Conservation (phyloP, 2,329 filamentous ascomycete species). For the Xylariaceae sp. region DNA sequence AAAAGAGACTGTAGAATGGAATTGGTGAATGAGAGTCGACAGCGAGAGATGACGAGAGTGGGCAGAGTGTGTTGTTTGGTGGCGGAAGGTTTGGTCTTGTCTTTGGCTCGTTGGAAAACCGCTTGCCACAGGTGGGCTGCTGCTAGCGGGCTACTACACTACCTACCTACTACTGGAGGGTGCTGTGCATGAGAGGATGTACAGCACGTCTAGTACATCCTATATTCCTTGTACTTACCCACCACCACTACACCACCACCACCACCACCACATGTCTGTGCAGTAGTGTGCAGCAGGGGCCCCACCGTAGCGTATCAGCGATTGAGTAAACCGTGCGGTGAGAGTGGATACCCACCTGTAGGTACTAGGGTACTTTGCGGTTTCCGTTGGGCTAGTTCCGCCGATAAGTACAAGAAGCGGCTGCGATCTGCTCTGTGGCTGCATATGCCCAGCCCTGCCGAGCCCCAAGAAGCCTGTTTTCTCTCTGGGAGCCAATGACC, state of each 20-base stretch:
- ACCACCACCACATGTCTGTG: conserved; percentile 16
- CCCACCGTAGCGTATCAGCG: conserved; percentile 15
- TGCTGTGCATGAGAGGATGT: conserved; percentile 1
- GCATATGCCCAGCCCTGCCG: conserved; percentile 27
- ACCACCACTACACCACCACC: conserved; percentile 4
- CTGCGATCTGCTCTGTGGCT: conserved; percentile 19
- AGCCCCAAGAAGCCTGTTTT: conserved; percentile 27
- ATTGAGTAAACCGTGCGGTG: conserved; percentile 22
- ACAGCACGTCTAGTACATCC: conserved; percentile 1
- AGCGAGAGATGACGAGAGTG: conserved; percentile 8
- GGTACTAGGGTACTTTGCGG: not conserved
- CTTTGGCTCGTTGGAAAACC: conserved; percentile 16
- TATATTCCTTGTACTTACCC: conserved; percentile 1
- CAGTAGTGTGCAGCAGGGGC: not conserved
- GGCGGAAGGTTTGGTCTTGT: conserved; percentile 24
- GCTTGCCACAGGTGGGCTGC: conserved; percentile 13
- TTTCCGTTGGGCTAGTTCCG: not conserved
- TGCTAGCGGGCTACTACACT: too few species aligned
- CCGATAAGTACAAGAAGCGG: conserved; percentile 1
- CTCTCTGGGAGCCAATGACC: conserved; percentile 24
- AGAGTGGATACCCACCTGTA: not conserved
- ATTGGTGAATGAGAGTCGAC: conserved; percentile 1
- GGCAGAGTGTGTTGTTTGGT: conserved; percentile 19
- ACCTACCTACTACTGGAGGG: too few species aligned
- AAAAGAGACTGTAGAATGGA: not conserved